These are phyloP conservation scores for Porphyrellus sp. DNA, from an alignment of 1,284 basidiomycete genomes.

Conservation along the genomic window DNA sequence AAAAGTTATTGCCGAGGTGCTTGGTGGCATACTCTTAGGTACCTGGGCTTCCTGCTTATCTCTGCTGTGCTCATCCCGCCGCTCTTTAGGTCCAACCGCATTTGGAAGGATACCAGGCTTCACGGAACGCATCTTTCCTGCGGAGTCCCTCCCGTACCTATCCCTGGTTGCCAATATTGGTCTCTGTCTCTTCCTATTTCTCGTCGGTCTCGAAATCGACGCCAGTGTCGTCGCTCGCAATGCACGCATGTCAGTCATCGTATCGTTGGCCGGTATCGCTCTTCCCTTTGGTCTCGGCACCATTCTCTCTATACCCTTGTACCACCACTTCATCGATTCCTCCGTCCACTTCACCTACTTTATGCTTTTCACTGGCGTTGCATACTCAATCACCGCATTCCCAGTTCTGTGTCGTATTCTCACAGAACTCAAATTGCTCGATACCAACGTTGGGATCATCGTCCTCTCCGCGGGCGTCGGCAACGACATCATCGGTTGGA, in stretches of 20 bases:
- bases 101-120: slow-evolving; percentile 35
- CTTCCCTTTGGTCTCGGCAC: slow-evolving; percentile 86
- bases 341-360: slow-evolving; percentile 79
- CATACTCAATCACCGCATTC: slow-evolving; percentile 92
- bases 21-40: slow-evolving; percentile 61
- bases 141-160: slow-evolving; percentile 65
- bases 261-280: slow-evolving; percentile 66
- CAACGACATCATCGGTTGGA: slow-evolving; percentile 83
- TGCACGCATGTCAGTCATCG: slow-evolving; percentile 58
- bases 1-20: slow-evolving; percentile 72
- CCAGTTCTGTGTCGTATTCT: slow-evolving; percentile 90
- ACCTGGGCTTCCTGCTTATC: no score
- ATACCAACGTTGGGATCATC: slow-evolving; percentile 90
- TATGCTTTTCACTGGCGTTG: slow-evolving; percentile 90
- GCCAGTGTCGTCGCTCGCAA: slow-evolving; percentile 75
- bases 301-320: slow-evolving; percentile 79
- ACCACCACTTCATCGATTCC: slow-evolving; percentile 69
- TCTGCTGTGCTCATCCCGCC: not conserved
- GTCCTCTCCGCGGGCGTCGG: slow-evolving; percentile 93
- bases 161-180: slow-evolving; percentile 86
- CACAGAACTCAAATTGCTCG: slow-evolving; percentile 78
- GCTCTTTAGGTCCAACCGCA: slow-evolving; percentile 55
- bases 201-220: slow-evolving; percentile 89
- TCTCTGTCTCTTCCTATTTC: slow-evolving; percentile 85
- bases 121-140: slow-evolving; percentile 69